Conservation (phyloP, 2,329 filamentous ascomycete species). For the Pyrenophora teres region DNA sequence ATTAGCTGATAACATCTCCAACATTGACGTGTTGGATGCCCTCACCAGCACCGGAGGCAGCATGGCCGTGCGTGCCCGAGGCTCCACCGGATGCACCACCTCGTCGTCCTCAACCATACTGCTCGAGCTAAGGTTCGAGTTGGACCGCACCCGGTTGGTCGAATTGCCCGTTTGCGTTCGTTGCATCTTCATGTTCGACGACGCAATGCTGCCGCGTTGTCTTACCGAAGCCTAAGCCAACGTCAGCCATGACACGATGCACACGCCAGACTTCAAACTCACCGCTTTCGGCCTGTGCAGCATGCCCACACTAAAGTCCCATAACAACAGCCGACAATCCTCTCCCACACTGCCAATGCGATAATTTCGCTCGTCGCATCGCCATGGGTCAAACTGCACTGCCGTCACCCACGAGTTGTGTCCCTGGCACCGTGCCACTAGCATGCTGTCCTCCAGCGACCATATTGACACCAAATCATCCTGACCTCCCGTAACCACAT, state of each 20-base stretch:
- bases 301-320: constrained; percentile 99
- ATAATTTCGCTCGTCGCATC: constrained; percentile 94
- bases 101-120: constrained; percentile 63
- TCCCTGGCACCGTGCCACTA: constrained; percentile 91
- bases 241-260: background rate
- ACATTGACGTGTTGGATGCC: constrained; percentile 18
- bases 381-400: constrained; percentile 95
- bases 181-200: constrained; percentile 51
- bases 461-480: constrained; percentile 97
- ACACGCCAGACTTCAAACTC: constrained; percentile 16
- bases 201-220: constrained; percentile 60
- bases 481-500: constrained; percentile 91
- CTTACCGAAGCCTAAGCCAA: constrained; percentile 57
- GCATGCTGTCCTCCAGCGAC: constrained; percentile 79
- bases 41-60: constrained; percentile 87
- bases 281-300: constrained; percentile 86
- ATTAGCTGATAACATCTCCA: background rate
- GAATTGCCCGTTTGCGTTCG: constrained; percentile 65
- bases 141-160: constrained; percentile 67
- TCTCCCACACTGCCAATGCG: constrained; percentile 95
- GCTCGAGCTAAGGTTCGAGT: constrained; percentile 66
- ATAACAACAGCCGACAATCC: constrained; percentile 85
- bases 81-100: constrained; percentile 79
- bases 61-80: constrained; percentile 80
- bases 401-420: constrained; percentile 95